Evolutionary conservation across 2,329 filamentous ascomycete genomes (phyloP), one percentile per base, ranked within the genome.

Genomic region (Fusarium brevicatenulatum): DNA sequence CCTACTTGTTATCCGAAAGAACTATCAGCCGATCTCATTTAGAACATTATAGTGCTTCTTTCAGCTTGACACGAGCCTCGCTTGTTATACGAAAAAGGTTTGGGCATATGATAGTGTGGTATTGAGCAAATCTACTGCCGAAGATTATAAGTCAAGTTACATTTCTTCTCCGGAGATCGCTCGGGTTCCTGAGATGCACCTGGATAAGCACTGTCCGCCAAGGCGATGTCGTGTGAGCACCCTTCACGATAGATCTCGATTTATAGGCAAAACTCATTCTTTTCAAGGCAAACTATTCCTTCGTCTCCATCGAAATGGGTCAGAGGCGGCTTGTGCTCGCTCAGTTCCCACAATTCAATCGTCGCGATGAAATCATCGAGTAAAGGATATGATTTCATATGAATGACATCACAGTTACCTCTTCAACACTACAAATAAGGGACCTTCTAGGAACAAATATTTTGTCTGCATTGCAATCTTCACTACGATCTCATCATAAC

Each of bases 311-410:
- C 34, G 18, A 53, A 59, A 39, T 59, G 54, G 64, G 54, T 46
- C 50, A 47, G 23, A 28, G 32, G 40, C 21, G 47, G 64, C 18
- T 37, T 44, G 32, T 28, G 64, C 49, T 62, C 21, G 19, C 23
- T 15, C 28, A 66, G 73, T 63, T 70, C 74, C 50, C 72, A 72
- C 70, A 76, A 59, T 72, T 70, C 32, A 23, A 40, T 65, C 58
- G 23, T 63, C 56, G 56, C 23, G 63, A 77, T 77, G 76, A 77
- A 73, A 74, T 77, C 75, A 77, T 77, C 46, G 63, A 72, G 44
- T 19, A 53, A 44, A 28, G 40, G 42, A 63, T 56, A 77, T 77
- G 73, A 77, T 77, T 74, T 76, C 76, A 75, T 77, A 39, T 23
- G 19, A 6, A 77, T 75, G 72, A 74, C 75, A 74, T 77, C 73